These are phyloP conservation scores for Colletotrichum chlorophyti DNA, from an alignment of 2,329 filamentous ascomycete genomes.

Conservation along the genomic window DNA sequence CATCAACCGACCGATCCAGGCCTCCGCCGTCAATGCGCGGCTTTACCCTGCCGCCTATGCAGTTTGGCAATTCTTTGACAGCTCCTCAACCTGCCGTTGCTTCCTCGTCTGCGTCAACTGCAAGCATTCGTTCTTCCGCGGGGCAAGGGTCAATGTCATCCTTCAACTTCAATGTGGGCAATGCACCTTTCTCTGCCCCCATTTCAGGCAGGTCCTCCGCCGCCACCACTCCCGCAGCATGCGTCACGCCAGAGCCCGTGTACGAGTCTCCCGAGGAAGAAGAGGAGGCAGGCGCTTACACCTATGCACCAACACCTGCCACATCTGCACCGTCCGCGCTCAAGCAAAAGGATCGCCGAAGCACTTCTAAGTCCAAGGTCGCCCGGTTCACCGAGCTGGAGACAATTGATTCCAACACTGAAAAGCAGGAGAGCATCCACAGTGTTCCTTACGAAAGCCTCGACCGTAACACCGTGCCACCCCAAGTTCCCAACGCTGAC, in stretches of 20 bases:
- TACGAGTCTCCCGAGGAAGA: constrained; percentile 22
- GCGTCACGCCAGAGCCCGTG: constrained; percentile 25
- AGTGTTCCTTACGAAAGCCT: constrained; percentile 6
- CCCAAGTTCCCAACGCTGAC: constrained; percentile 27
- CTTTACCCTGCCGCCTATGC: constrained; percentile 32
- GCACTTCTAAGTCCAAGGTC: constrained; percentile 31
- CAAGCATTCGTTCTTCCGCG: constrained; percentile 16
- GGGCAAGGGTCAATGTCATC: constrained; percentile 20
- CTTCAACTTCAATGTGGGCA: constrained; percentile 23
- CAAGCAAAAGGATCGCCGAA: constrained; percentile 31
- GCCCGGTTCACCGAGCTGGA: constrained; percentile 40
- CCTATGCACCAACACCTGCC: constrained; percentile 3
- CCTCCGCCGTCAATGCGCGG: constrained; percentile 40
- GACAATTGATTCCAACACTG: constrained; percentile 37
- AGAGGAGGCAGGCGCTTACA: constrained; percentile 3
- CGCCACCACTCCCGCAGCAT: constrained; percentile 23
- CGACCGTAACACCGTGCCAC: constrained; percentile 19
- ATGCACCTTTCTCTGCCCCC: constrained; percentile 22
- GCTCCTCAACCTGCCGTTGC: not conserved
- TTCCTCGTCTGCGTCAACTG: constrained; percentile 26
- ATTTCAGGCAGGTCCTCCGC: constrained; percentile 25
- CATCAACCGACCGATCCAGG: constrained; percentile 15
- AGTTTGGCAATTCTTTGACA: not conserved
- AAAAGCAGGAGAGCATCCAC: constrained; percentile 14
- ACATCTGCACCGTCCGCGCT: constrained; percentile 9